Evolutionary conservation across 2,329 filamentous ascomycete species (phyloP).

Genomic region (Myriosclerotinia duriaeana): DNA sequence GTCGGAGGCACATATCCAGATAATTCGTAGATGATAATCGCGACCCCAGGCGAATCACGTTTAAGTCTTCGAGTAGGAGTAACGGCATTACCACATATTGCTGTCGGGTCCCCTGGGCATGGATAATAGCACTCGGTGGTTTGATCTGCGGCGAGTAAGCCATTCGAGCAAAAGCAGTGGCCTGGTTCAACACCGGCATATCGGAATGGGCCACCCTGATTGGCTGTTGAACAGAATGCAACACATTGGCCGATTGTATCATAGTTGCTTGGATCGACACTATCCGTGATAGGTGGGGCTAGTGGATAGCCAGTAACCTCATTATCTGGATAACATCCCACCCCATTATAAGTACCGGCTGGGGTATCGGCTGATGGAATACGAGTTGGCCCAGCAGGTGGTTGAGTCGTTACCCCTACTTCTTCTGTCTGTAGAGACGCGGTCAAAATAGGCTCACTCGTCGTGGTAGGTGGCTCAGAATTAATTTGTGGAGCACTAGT

Average conservation of each 20-base stretch:
- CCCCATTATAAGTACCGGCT: slow-evolving; percentile 3
- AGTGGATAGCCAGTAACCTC: slow-evolving; percentile 11
- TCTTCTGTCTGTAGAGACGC: background rate
- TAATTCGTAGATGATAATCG: slow-evolving; percentile 2
- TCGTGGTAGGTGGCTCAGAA: background rate
- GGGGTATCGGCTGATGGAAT: slow-evolving; percentile 2
- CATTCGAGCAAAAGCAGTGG: slow-evolving; percentile 15
- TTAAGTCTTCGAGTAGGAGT: background rate
- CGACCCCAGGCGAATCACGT: background rate
- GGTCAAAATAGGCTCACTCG: background rate
- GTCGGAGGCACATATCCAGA: background rate
- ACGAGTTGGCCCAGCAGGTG: slow-evolving; percentile 5
- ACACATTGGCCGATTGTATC: slow-evolving; percentile 5
- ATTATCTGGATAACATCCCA: slow-evolving; percentile 11
- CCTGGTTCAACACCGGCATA: slow-evolving; percentile 16
- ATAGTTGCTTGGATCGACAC: background rate
- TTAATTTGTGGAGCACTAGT: background rate
- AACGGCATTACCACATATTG: slow-evolving; percentile 7
- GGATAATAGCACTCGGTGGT: background rate
- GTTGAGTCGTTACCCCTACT: background rate
- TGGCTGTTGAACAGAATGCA: slow-evolving; percentile 2
- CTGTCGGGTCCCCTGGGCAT: slow-evolving; percentile 11
- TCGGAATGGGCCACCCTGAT: slow-evolving; percentile 3
- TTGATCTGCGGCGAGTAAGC: background rate
- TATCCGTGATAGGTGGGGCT: slow-evolving; percentile 5